These are phyloP conservation scores for Metarhizium anisopliae DNA, from an alignment of 2,329 filamentous ascomycete species.

Conservation along the genomic window DNA sequence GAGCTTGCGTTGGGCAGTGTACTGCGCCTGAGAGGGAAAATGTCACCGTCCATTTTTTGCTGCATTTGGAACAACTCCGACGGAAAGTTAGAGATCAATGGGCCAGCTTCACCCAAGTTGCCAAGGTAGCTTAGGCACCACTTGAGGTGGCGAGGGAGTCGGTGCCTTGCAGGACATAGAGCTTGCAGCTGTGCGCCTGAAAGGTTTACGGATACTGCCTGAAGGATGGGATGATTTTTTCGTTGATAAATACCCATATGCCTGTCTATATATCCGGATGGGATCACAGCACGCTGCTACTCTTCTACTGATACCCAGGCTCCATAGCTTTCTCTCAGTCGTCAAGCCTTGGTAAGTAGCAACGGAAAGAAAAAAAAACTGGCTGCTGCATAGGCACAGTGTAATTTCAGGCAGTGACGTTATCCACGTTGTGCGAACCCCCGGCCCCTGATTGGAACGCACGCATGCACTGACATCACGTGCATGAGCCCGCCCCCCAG, in stretches of 20 bases:
- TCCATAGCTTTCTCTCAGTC: not conserved
- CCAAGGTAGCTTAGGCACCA: not conserved
- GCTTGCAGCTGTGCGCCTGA: not conserved
- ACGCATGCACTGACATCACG: conserved; percentile 21
- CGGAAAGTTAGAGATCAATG: not conserved
- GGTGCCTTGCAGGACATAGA: not conserved
- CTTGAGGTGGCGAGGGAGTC: not conserved
- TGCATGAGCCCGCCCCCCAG: conserved; percentile 21
- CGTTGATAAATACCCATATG: not conserved
- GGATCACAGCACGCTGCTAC: not conserved
- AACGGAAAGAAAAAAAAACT: not conserved
- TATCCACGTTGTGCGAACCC: conserved; percentile 2
- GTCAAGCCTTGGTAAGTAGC: not conserved
- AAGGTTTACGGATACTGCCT: not conserved
- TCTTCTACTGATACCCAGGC: not conserved
- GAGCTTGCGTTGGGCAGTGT: conserved; percentile 1
- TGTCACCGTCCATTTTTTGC: not conserved
- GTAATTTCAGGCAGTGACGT: conserved; percentile 16
- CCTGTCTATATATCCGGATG: not conserved
- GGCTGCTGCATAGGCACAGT: not conserved
- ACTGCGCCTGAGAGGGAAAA: not conserved
- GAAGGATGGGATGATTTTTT: not conserved
- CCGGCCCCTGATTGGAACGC: conserved; percentile 6
- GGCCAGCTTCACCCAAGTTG: not conserved
- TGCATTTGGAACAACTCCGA: not conserved